Evolutionary conservation across 2,329 filamentous ascomycete genomes (phyloP), one percentile per base, ranked within the genome.

Genomic region (Ophiocordyceps unilateralis): DNA sequence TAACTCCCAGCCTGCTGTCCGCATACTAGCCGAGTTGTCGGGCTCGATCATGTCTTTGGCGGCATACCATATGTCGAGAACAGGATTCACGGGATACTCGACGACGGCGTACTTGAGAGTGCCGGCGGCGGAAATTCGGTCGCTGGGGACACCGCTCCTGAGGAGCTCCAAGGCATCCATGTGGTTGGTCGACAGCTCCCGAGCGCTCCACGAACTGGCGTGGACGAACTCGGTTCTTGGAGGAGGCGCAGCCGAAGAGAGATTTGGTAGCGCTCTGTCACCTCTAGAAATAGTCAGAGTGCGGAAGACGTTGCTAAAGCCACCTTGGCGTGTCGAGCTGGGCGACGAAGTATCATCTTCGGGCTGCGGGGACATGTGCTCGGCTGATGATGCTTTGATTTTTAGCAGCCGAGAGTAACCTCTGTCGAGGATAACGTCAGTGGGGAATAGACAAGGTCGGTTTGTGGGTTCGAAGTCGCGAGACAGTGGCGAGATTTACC

Each of bases 61-160:
- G 14, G 75, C 74, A 48, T 76, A 70, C 75, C 78, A 83, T 44
- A 83, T 77, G 39, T 75, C 71, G 41, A 74, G 62, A 12, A 77
- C 68, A 6, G 72, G 68, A 45, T 69, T 71, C 23, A 79, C 59
- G 5, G 76, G 72, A 51, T 74, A 76, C 48, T 78, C 74, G 26
- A 68, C 59, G 28, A 81, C 66, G 45, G 70, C 66, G 50, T 67
- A 60, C 37, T 72, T 70, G 36, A 81, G 59, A n/a, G 68, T 65
- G 44, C 68, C 65, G 39, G 75, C 76, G 9, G 76, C 77, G 21
- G 68, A 60, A 20, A 77, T 63, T 36, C 76, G 67, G 49, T 78
- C 74, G 48, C 58, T 59, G 5, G 70, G 58, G 21, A 64, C 58
- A 28, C 70, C 75, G 48, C 64, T 62, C 54, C 68, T 72, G 39